Evolutionary conservation across 148 eudicot species (phyloP).

Genomic region (Arctostaphylos glauca): DNA sequence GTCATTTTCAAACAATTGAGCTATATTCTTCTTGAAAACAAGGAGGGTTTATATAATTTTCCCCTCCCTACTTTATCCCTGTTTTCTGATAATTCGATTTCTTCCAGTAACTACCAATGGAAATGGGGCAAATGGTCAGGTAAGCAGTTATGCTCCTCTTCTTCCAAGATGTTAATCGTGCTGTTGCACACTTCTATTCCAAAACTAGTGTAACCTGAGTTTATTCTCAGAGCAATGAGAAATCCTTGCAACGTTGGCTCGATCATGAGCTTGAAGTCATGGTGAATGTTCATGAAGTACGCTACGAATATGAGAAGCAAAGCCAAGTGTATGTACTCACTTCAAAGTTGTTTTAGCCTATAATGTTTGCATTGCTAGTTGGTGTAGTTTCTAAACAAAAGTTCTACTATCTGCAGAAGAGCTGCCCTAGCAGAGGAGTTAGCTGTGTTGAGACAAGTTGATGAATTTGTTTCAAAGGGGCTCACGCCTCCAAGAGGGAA

Average conservation of each 20-base stretch:
- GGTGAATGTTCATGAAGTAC: conserved; percentile 99
- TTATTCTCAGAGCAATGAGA: conserved; percentile 72
- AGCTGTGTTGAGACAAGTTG: conserved; percentile 86
- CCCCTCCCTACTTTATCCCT: conserved; percentile 13
- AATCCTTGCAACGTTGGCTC: conserved; percentile 93
- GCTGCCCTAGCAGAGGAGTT: conserved; percentile 94
- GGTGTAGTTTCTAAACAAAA: conserved; percentile 3
- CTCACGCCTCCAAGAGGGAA: conserved; percentile 89
- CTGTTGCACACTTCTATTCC: conserved; percentile 6
- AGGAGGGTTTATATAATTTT: neutral
- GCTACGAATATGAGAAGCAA: conserved; percentile 92
- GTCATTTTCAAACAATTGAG: neutral
- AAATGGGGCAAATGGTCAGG: conserved; percentile 85
- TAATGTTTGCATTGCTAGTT: conserved; percentile 5
- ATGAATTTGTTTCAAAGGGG: conserved; percentile 86
- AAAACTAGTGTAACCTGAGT: conserved; percentile 16
- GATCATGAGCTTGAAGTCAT: conserved; percentile 96
- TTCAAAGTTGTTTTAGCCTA: conserved; percentile 4
- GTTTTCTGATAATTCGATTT: conserved; percentile 24
- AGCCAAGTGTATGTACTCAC: conserved; percentile 84
- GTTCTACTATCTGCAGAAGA: conserved; percentile 58
- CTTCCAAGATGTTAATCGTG: conserved; percentile 5
- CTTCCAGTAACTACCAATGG: conserved; percentile 63
- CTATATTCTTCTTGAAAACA: neutral
- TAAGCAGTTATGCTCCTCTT: conserved; percentile 24